phyloP scores from a whole-genome alignment of 179 eudicot genomes.

The Nepenthes alata region DNA sequence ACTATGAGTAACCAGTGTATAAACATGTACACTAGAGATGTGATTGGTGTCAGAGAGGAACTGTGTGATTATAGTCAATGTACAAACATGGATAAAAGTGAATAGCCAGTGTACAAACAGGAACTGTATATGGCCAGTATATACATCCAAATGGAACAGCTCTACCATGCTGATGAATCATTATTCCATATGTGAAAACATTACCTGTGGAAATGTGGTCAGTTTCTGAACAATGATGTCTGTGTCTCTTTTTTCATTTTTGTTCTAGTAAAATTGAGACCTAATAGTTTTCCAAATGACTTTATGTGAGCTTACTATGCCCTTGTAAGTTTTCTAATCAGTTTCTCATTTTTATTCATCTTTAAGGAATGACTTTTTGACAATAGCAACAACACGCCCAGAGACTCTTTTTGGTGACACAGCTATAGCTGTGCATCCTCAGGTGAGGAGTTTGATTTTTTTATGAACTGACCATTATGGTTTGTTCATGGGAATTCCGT shows the following conservation, averaged over 20 bases:
- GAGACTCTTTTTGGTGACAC: conserved; percentile 97
- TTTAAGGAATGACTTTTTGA: conserved; percentile 72
- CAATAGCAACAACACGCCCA: conserved; percentile 92
- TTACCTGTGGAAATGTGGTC: too few species aligned
- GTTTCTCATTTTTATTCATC: not conserved
- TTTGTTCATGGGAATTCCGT: not conserved
- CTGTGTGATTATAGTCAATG: too few species aligned
- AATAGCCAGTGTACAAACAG: too few species aligned
- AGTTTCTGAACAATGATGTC: too few species aligned
- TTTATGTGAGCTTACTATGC: not conserved
- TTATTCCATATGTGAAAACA: too few species aligned
- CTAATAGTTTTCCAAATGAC: not conserved
- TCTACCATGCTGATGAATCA: too few species aligned
- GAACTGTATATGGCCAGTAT: too few species aligned
- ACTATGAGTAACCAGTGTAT: too few species aligned
- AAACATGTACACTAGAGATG: too few species aligned
- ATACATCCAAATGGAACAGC: too few species aligned
- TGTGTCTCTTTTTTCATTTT: not conserved
- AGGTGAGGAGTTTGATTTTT: conserved; percentile 31
- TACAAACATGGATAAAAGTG: too few species aligned
- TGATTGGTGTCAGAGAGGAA: too few species aligned
- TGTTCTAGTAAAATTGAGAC: conserved; percentile 1
- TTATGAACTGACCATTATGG: not conserved
- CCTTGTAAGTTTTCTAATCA: not conserved
- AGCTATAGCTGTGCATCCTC: conserved; percentile 90